Conservation (phyloP, 202 grass and related monocot genomes). For the Panicum virgatum region DNA sequence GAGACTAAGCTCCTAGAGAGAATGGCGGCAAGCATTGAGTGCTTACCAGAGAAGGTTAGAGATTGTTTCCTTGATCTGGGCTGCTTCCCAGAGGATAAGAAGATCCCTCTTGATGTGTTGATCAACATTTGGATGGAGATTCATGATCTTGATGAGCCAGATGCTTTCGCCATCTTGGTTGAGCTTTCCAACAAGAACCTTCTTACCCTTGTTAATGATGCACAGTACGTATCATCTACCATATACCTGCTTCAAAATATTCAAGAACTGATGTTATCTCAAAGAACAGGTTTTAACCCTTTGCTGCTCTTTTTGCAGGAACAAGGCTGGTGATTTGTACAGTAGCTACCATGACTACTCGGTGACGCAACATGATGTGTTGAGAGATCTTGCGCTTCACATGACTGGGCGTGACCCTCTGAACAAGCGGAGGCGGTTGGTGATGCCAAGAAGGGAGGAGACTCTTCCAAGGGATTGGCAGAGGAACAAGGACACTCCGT, state of each 20-base stretch:
- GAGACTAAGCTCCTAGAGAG: constrained; percentile 84
- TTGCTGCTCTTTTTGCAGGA: constrained; percentile 49
- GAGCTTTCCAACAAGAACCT: constrained; percentile 87
- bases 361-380: constrained; percentile 89
- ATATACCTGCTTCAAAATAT: constrained; percentile 9
- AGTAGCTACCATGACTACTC: constrained; percentile 88
- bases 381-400: constrained; percentile 93
- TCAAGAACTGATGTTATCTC: constrained; percentile 1
- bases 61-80: constrained; percentile 96
- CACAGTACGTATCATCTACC: constrained; percentile 62
- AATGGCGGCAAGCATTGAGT: constrained; percentile 82
- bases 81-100: constrained; percentile 96
- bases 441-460: constrained; percentile 93
- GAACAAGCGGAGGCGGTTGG: constrained; percentile 56
- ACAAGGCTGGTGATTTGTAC: constrained; percentile 93
- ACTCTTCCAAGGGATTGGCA: constrained; percentile 78
- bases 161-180: constrained; percentile 83
- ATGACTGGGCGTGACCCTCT: constrained; percentile 61
- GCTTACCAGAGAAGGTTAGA: constrained; percentile 67
- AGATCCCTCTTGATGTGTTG: constrained; percentile 85
- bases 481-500: constrained; percentile 63
- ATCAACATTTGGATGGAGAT: constrained; percentile 98
- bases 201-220: constrained; percentile 91
- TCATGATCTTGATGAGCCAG: constrained; percentile 87
- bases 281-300: constrained; percentile 17